A percentile compares a stretch with the other conserved stretches of the same genome.
phyloP scores from a whole-genome alignment of 2,329 filamentous ascomycete species.

The Fusarium ambrosium region DNA sequence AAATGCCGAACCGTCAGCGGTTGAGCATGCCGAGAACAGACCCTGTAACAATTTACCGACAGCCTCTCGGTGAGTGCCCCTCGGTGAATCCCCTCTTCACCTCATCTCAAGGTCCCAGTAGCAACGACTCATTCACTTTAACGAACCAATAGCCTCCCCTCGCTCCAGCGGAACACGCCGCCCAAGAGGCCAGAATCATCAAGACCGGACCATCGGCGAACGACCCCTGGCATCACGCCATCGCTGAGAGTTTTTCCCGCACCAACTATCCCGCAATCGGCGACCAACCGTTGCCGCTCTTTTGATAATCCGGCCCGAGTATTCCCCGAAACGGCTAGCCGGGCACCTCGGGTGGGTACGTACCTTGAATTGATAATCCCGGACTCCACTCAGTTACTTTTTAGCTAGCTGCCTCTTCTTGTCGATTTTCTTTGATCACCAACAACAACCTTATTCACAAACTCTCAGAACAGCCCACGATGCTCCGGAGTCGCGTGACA shows the following conservation, averaged over 20 bases:
- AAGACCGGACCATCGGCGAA: conserved; percentile 12
- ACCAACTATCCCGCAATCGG: conserved; percentile 7
- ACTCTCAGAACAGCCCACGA: conserved; percentile 20
- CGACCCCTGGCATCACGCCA: conserved; percentile 14
- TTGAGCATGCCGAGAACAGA: background rate
- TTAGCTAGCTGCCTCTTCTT: conserved; percentile 11
- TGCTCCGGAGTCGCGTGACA: conserved; percentile 40
- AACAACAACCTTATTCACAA: background rate
- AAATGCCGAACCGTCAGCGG: background rate
- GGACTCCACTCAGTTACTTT: conserved; percentile 23
- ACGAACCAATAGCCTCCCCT: background rate
- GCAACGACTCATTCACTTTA: background rate
- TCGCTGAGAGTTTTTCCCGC: conserved; percentile 8
- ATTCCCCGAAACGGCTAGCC: conserved; percentile 1
- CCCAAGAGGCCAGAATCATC: background rate
- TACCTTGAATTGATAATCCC: conserved; percentile 22
- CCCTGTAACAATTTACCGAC: background rate
- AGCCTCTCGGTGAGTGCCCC: background rate
- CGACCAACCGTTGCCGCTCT: background rate
- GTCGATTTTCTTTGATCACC: conserved; percentile 19
- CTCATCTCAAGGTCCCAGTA: background rate
- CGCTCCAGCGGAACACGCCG: conserved; percentile 7
- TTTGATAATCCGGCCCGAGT: background rate
- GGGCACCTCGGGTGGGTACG: conserved; percentile 10
- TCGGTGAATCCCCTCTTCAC: background rate